Evolutionary conservation across 2,329 filamentous ascomycete species (phyloP).

Genomic region (Calonectria pseudoreteaudii): DNA sequence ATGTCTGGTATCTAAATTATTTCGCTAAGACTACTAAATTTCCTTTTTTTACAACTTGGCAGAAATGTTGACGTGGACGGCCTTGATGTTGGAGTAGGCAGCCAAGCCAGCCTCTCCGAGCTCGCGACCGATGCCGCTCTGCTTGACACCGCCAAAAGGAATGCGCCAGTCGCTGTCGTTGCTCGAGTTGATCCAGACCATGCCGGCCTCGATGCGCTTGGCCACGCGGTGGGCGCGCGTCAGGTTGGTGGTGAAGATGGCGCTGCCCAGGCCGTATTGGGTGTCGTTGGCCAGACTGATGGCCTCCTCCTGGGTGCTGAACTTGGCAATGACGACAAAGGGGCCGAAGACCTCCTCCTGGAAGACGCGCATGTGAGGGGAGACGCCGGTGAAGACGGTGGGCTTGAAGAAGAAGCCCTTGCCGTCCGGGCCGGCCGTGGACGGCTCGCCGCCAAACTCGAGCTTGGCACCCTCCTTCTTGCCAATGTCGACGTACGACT

Average conservation of each 20-base stretch:
- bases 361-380: constrained; percentile 56
- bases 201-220: constrained; percentile 70
- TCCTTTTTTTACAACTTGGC: constrained; percentile 28
- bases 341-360: constrained; percentile 61
- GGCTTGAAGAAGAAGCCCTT: constrained; percentile 61
- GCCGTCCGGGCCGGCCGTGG: constrained; percentile 46
- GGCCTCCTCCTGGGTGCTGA: constrained; percentile 57
- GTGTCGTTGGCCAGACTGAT: constrained; percentile 61
- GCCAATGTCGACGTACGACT: constrained; percentile 76
- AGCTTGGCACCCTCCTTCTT: constrained; percentile 79
- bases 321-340: constrained; percentile 55
- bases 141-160: constrained; percentile 61
- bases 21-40: not conserved
- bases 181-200: constrained; percentile 64
- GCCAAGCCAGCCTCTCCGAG: constrained; percentile 59
- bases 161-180: constrained; percentile 58
- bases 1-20: constrained; percentile 8
- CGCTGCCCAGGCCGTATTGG: constrained; percentile 70
- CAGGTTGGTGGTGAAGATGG: constrained; percentile 72
- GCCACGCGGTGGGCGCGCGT: constrained; percentile 60
- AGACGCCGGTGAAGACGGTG: constrained; percentile 58
- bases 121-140: constrained; percentile 61
- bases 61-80: constrained; percentile 58
- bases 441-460: constrained; percentile 66
- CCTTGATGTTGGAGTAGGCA: constrained; percentile 58